phyloP scores from a whole-genome alignment of 1,139 yeast genomes.

The Blastobotrys buckinghamii region DNA sequence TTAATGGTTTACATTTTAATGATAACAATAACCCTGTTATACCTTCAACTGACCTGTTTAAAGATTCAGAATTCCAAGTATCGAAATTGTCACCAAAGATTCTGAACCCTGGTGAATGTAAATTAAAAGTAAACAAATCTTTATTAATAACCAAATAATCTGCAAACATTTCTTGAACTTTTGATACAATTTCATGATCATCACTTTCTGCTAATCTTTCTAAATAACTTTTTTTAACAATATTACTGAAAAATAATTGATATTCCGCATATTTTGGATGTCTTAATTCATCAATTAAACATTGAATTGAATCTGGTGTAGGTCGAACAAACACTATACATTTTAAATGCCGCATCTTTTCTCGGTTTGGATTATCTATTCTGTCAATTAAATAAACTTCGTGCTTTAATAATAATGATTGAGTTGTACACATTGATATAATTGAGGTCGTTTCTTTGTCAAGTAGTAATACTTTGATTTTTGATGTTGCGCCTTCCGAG shows the following conservation, averaged over 20 bases:
- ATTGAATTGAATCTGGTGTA: slow-evolving; percentile 53
- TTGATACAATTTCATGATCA: slow-evolving; percentile 70
- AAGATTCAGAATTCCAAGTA: slow-evolving; percentile 44
- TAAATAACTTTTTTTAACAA: slow-evolving; percentile 64
- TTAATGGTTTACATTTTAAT: slow-evolving; percentile 67
- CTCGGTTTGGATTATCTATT: slow-evolving; percentile 55
- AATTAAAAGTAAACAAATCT: slow-evolving; percentile 52
- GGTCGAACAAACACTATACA: slow-evolving; percentile 82
- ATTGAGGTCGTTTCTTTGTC: slow-evolving; percentile 78
- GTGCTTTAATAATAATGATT: slow-evolving; percentile 71
- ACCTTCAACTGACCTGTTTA: slow-evolving; percentile 48
- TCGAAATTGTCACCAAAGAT: slow-evolving; percentile 30
- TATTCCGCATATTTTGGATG: slow-evolving; percentile 77
- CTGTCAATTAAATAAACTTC: slow-evolving; percentile 80
- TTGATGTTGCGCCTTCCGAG: slow-evolving; percentile 27
- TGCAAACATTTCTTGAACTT: slow-evolving; percentile 76
- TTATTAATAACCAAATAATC: slow-evolving; percentile 73
- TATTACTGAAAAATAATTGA: slow-evolving; percentile 68
- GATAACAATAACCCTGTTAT: slow-evolving; percentile 65
- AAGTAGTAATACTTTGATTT: slow-evolving; percentile 68
- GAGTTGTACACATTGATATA: slow-evolving; percentile 82
- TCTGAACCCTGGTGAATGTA: slow-evolving; percentile 25
- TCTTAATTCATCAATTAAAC: slow-evolving; percentile 57
- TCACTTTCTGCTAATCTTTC: slow-evolving; percentile 90
- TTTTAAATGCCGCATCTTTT: slow-evolving; percentile 74